Conservation (phyloP, 2,329 filamentous ascomycete genomes). For the Colletotrichum spinosum region DNA sequence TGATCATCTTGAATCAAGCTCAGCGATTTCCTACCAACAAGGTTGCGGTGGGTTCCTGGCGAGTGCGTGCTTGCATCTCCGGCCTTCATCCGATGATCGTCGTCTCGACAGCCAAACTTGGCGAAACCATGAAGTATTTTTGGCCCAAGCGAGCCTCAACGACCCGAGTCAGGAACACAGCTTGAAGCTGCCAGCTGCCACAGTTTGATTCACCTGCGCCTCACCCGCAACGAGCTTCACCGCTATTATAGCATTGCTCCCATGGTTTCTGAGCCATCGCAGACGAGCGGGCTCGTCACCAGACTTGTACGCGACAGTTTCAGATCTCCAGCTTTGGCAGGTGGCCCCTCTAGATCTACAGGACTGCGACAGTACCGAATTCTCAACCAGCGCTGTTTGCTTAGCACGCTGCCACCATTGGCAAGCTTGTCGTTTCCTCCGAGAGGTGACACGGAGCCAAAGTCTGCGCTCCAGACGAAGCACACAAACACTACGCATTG, state of each 20-base stretch:
- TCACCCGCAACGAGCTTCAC: slow-evolving; percentile 1
- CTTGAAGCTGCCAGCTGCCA: background rate
- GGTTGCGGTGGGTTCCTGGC: background rate
- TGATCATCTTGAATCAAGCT: background rate
- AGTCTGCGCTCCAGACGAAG: background rate
- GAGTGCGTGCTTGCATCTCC: slow-evolving; percentile 3
- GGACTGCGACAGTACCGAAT: slow-evolving; percentile 12
- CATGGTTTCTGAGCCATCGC: background rate
- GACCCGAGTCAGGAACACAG: slow-evolving; percentile 13
- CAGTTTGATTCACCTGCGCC: slow-evolving; percentile 11
- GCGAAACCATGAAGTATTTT: slow-evolving; percentile 9
- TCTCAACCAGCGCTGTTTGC: slow-evolving; percentile 8
- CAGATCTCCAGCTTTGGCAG: slow-evolving; percentile 11
- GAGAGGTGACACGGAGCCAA: too few species aligned
- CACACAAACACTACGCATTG: background rate
- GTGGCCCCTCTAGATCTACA: background rate
- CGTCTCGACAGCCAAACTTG: slow-evolving; percentile 1
- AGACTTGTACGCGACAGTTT: slow-evolving; percentile 5
- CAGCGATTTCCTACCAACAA: slow-evolving; percentile 9
- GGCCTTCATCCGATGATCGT: slow-evolving; percentile 7
- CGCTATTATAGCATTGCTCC: slow-evolving; percentile 19
- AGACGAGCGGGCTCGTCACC: slow-evolving; percentile 5
- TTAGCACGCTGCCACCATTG: too few species aligned
- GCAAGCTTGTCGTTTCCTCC: too few species aligned
- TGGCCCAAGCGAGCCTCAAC: slow-evolving; percentile 11